phyloP scores from a whole-genome alignment of 108 stramenopile genomes.

The Nannochloropsis oceanica region DNA sequence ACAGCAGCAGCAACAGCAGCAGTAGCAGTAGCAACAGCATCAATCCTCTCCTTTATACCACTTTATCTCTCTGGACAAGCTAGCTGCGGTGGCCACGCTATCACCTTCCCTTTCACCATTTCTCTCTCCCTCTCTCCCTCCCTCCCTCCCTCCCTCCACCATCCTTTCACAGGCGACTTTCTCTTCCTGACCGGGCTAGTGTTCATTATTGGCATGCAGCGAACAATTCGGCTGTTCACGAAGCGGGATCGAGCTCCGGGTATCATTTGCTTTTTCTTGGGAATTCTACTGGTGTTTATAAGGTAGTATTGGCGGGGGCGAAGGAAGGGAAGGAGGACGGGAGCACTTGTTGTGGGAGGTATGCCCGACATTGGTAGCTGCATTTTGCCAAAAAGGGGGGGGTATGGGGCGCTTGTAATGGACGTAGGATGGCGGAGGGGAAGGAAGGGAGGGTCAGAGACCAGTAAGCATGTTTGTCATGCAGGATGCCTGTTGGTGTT shows the following conservation, averaged over 20 bases:
- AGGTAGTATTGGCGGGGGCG: background rate
- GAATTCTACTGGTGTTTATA: background rate
- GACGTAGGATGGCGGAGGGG: no score
- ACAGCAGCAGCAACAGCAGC: no score
- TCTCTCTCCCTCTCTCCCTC: background rate
- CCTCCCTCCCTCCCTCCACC: background rate
- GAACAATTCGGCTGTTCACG: slow-evolving; percentile 1
- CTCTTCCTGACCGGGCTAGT: slow-evolving; percentile 12
- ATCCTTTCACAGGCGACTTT: background rate
- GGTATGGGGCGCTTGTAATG: no score
- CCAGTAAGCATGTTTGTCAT: no score
- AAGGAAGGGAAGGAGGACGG: background rate
- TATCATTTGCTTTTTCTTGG: background rate
- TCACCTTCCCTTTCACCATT: background rate
- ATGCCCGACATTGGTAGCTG: no score
- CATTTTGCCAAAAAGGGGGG: no score
- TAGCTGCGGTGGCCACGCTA: background rate
- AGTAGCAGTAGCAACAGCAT: no score
- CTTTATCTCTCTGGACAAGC: no score
- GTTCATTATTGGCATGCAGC: background rate
- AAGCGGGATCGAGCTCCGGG: background rate
- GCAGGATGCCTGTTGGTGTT: no score
- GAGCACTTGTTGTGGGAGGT: background rate
- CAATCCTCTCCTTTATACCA: no score
- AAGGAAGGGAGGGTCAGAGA: no score